Percentiles rank a stretch among this genome's conserved stretches.
Evolutionary conservation across 768 basidiomycete species (phyloP).

Genomic region (Naematelia encephala): DNA sequence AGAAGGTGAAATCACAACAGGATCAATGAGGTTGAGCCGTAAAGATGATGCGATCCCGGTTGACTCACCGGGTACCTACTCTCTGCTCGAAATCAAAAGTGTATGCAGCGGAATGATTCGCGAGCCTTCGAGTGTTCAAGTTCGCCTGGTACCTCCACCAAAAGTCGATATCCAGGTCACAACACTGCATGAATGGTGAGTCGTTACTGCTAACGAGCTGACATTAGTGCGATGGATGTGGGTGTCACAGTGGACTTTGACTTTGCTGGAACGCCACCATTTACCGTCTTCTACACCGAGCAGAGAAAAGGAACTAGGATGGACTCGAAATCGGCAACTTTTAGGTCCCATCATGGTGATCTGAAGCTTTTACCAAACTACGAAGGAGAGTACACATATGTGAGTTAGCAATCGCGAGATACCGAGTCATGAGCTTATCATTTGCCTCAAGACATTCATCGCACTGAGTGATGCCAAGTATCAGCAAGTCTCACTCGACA

Average conservation of each 20-base stretch:
- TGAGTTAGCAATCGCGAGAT: slow-evolving; percentile 26
- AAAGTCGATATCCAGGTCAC: slow-evolving; percentile 84
- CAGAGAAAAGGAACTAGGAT: slow-evolving; percentile 58
- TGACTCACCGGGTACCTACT: slow-evolving; percentile 71
- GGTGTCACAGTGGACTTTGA: slow-evolving; percentile 84
- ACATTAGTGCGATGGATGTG: slow-evolving; percentile 60
- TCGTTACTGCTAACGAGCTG: slow-evolving; percentile 9
- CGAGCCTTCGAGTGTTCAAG: slow-evolving; percentile 74
- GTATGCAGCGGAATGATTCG: slow-evolving; percentile 78
- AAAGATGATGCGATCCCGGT: slow-evolving; percentile 38
- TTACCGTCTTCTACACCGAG: slow-evolving; percentile 73
- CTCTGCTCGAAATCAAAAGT: slow-evolving; percentile 66
- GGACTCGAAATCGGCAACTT: slow-evolving; percentile 56
- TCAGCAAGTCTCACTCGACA: slow-evolving; percentile 66
- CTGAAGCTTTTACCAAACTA: slow-evolving; percentile 79
- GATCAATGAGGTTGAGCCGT: slow-evolving; percentile 59
- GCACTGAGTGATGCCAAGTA: slow-evolving; percentile 82
- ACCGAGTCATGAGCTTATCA: not conserved
- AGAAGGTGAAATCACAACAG: slow-evolving; percentile 61
- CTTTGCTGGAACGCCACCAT: slow-evolving; percentile 83
- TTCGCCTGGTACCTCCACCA: slow-evolving; percentile 61
- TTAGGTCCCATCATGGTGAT: slow-evolving; percentile 67
- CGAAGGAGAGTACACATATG: slow-evolving; percentile 84
- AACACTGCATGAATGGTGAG: slow-evolving; percentile 83
- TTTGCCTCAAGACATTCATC: slow-evolving; percentile 58